These are phyloP conservation scores for Pseudonitzschia pungens DNA, from an alignment of 108 stramenopile species.

Conservation along the genomic window DNA sequence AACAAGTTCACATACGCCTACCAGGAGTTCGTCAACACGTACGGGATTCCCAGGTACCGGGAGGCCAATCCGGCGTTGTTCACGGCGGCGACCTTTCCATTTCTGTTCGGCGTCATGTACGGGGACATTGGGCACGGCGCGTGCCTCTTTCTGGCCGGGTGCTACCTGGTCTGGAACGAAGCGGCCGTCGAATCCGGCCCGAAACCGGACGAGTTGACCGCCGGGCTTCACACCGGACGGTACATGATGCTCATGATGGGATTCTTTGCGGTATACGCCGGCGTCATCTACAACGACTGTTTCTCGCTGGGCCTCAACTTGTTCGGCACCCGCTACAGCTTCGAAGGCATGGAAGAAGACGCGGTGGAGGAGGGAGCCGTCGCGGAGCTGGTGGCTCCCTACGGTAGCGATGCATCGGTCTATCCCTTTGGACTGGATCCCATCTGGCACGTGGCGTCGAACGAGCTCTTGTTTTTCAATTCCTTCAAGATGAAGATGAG, in stretches of 20 bases:
- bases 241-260: slow-evolving; percentile 97
- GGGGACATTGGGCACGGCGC: slow-evolving; percentile 97
- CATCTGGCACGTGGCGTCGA: slow-evolving; percentile 93
- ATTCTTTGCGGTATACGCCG: slow-evolving; percentile 95
- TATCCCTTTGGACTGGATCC: slow-evolving; percentile 99
- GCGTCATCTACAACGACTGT: slow-evolving; percentile 97
- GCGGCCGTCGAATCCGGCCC: slow-evolving; percentile 64
- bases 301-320: slow-evolving; percentile 95
- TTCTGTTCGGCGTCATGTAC: slow-evolving; percentile 99
- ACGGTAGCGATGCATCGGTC: slow-evolving; percentile 77
- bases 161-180: slow-evolving; percentile 83
- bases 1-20: slow-evolving; percentile 95
- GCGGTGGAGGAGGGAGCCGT: slow-evolving; percentile 72
- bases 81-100: slow-evolving; percentile 98
- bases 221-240: slow-evolving; percentile 71
- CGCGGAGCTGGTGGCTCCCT: slow-evolving; percentile 57
- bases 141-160: slow-evolving; percentile 80
- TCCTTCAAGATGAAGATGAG: slow-evolving; percentile 99
- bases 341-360: slow-evolving; percentile 53
- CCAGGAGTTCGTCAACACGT: slow-evolving; percentile 99
- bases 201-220: slow-evolving; percentile 87
- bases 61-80: slow-evolving; percentile 99
- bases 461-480: slow-evolving; percentile 99
- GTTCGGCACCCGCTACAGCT: slow-evolving; percentile 87
- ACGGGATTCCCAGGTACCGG: slow-evolving; percentile 96